These are phyloP conservation scores for Hypericum androsaemum DNA, from an alignment of 345 rosid genomes.

Conservation along the genomic window DNA sequence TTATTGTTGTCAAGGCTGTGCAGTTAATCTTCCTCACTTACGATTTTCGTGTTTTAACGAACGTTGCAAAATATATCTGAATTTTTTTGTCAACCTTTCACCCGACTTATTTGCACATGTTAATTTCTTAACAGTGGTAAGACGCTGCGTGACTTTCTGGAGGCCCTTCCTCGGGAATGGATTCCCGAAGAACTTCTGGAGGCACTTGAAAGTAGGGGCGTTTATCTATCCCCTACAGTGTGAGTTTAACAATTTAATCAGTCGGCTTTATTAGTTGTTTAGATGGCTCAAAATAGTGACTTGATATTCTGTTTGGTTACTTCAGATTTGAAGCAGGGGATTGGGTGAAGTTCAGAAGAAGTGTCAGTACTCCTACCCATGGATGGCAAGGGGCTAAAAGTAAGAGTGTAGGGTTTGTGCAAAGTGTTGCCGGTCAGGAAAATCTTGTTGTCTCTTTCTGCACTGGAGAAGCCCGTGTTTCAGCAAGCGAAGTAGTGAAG, in stretches of 20 bases:
- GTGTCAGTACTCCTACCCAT: conserved; percentile 51
- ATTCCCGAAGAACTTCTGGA: conserved; percentile 96
- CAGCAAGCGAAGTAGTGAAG: conserved; percentile 76
- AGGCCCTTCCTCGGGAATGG: conserved; percentile 97
- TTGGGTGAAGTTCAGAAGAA: conserved; percentile 92
- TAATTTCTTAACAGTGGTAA: conserved; percentile 56
- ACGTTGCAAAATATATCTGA: background rate
- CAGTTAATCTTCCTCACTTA: conserved; percentile 3
- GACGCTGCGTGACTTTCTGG: conserved; percentile 83
- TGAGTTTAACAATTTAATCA: conserved; percentile 28
- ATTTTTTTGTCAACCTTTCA: background rate
- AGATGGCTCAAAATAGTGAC: background rate
- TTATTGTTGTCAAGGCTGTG: background rate
- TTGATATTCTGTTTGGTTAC: conserved; percentile 3
- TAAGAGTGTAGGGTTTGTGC: conserved; percentile 95
- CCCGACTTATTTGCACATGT: conserved; percentile 8
- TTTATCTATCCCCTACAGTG: conserved; percentile 83
- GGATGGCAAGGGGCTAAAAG: conserved; percentile 96
- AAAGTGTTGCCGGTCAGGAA: conserved; percentile 58
- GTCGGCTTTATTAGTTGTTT: conserved; percentile 6
- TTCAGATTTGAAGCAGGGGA: conserved; percentile 84
- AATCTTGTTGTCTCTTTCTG: conserved; percentile 76
- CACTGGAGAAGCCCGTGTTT: conserved; percentile 77
- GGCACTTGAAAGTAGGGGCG: conserved; percentile 62
- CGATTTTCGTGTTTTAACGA: background rate